These are phyloP conservation scores for Bathelium albidoporum DNA, from an alignment of 495 filamentous ascomycete species.

Conservation along the genomic window DNA sequence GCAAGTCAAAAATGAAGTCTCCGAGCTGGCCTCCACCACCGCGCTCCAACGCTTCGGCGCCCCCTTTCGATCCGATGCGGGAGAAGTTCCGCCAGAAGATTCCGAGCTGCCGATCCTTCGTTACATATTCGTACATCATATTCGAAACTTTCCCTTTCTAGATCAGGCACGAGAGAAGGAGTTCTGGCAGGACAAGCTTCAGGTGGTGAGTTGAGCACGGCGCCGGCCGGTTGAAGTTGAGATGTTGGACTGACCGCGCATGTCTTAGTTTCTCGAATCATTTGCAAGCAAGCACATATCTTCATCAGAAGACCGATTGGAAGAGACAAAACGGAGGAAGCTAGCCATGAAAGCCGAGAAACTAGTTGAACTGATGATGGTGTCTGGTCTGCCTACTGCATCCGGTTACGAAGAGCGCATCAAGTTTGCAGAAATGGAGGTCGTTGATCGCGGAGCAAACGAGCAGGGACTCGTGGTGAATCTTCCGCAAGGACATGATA, in stretches of 20 bases:
- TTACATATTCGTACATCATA: conserved; percentile 96
- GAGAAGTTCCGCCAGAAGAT: conserved; percentile 86
- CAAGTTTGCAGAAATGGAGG: conserved; percentile 89
- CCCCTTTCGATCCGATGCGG: conserved; percentile 82
- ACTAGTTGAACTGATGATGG: conserved; percentile 97
- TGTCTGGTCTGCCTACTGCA: conserved; percentile 88
- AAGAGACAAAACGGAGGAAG: conserved; percentile 92
- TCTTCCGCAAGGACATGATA: conserved; percentile 76
- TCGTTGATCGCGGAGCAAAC: conserved; percentile 85
- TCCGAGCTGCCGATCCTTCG: conserved; percentile 88
- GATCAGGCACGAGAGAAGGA: conserved; percentile 95
- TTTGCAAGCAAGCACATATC: conserved; percentile 98
- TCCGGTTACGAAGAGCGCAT: conserved; percentile 97
- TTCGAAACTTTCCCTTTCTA: conserved; percentile 94
- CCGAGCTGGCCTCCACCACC: conserved; percentile 85
- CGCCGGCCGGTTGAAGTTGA: not conserved
- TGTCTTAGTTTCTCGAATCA: conserved; percentile 78
- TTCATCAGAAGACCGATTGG: conserved; percentile 86
- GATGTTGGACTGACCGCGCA: not conserved
- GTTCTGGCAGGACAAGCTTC: conserved; percentile 97
- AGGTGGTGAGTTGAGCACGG: conserved; percentile 58
- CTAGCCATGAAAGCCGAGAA: conserved; percentile 87
- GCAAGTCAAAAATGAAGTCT: conserved; percentile 81
- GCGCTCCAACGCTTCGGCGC: conserved; percentile 91
- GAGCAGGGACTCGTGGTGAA: conserved; percentile 78